Evolutionary conservation across 352 stramenopile species (phyloP).

Genomic region (Phytophthora chlamydospora): DNA sequence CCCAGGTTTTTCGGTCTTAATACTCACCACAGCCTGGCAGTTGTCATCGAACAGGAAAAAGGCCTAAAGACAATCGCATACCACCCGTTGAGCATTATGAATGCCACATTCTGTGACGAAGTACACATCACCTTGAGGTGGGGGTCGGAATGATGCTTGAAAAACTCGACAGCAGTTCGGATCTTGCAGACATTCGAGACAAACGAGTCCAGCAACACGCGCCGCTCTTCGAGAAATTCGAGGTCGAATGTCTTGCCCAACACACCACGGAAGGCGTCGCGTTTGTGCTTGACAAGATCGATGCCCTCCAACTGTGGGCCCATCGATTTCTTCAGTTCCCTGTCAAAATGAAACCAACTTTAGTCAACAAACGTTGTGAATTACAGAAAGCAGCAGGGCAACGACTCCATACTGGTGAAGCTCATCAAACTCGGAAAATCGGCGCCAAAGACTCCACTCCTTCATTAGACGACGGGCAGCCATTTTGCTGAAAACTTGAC

Average conservation of each 20-base stretch:
- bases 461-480: slow-evolving; percentile 53
- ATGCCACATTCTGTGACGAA: neutral
- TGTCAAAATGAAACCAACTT: slow-evolving; percentile 12
- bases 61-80: slow-evolving; percentile 20
- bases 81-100: neutral
- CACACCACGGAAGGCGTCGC: slow-evolving; percentile 54
- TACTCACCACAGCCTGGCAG: slow-evolving; percentile 61
- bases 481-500: slow-evolving; percentile 59
- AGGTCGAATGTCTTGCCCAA: slow-evolving; percentile 56
- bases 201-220: slow-evolving; percentile 61
- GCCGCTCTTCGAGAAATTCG: slow-evolving; percentile 66
- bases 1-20: neutral
- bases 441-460: slow-evolving; percentile 69
- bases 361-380: neutral
- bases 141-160: slow-evolving; percentile 52
- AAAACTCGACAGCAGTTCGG: slow-evolving; percentile 55
- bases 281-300: slow-evolving; percentile 61
- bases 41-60: slow-evolving; percentile 74
- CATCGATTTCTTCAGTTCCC: slow-evolving; percentile 51
- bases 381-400: neutral
- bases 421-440: slow-evolving; percentile 69
- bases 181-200: slow-evolving; percentile 51
- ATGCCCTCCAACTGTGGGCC: slow-evolving; percentile 50
- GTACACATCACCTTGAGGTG: slow-evolving; percentile 46
- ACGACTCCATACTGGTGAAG: slow-evolving; percentile 46